These are phyloP conservation scores for Paracorniculantispora psalliotae DNA, from an alignment of 2,329 filamentous ascomycete genomes.

Conservation along the genomic window DNA sequence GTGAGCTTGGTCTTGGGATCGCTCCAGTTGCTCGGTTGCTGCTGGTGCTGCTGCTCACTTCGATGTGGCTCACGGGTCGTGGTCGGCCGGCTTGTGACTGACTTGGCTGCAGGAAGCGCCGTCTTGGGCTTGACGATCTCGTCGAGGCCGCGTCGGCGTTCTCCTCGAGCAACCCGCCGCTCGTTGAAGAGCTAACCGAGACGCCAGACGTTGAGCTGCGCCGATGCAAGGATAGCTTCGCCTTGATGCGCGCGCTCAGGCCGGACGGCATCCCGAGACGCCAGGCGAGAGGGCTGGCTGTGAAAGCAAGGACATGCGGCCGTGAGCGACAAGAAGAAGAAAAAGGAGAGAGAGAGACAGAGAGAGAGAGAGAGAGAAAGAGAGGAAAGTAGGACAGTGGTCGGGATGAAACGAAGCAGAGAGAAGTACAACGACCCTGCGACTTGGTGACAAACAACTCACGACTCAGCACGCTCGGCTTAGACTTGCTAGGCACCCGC, in stretches of 20 bases:
- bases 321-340: neutral
- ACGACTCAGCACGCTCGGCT: slow-evolving; percentile 1
- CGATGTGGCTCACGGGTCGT: neutral
- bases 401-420: neutral
- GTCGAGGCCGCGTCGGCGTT: slow-evolving; percentile 9
- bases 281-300: slow-evolving; percentile 8
- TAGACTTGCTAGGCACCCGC: neutral
- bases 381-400: no score
- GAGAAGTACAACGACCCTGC: neutral
- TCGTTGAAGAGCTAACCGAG: slow-evolving; percentile 13
- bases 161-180: slow-evolving; percentile 13
- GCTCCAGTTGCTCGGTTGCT: neutral
- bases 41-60: neutral
- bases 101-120: neutral
- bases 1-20: neutral
- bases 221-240: slow-evolving; percentile 20
- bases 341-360: neutral
- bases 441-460: neutral
- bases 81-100: neutral
- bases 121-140: neutral
- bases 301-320: neutral
- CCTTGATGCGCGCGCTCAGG: slow-evolving; percentile 42
- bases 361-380: neutral
- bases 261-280: slow-evolving; percentile 35
- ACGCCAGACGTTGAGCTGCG: slow-evolving; percentile 8